phyloP scores from a whole-genome alignment of 1,284 basidiomycete genomes.

The Leccinum solheimii region DNA sequence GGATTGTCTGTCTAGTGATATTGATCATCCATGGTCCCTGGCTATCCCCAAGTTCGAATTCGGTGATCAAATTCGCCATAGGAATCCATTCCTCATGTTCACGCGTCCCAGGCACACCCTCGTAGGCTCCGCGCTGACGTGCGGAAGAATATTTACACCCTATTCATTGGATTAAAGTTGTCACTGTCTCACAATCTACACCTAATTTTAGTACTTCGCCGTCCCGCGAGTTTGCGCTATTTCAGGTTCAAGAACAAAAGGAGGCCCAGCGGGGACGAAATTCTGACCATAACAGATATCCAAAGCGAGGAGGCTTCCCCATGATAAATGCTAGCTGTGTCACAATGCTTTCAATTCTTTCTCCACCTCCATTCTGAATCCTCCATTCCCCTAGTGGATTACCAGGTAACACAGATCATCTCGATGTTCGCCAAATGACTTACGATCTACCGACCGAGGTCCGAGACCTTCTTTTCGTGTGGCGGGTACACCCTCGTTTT shows the following conservation, averaged over 20 bases:
- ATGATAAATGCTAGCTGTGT: constrained; percentile 12
- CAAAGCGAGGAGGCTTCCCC: not conserved
- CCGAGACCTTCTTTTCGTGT: constrained; percentile 22
- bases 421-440: not conserved
- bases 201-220: not conserved
- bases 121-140: not conserved
- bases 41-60: not conserved
- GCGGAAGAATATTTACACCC: not conserved
- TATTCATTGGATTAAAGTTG: not conserved
- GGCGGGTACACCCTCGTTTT: constrained; percentile 18
- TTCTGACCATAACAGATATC: constrained; percentile 8
- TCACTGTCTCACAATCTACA: not conserved
- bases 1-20: not conserved
- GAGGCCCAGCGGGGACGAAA: not conserved
- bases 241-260: constrained; percentile 6
- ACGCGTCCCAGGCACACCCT: not conserved
- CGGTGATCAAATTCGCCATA: not conserved
- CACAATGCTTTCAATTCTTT: not conserved
- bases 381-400: constrained; percentile 16
- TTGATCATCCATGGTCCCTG: not conserved
- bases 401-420: constrained; percentile 10
- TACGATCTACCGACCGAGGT: constrained; percentile 7
- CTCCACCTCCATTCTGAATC: not conserved
- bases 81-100: not conserved
- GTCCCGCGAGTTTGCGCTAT: not conserved